phyloP scores from a whole-genome alignment of 2,329 filamentous ascomycete species.

The Aspergillus viridinutans region DNA sequence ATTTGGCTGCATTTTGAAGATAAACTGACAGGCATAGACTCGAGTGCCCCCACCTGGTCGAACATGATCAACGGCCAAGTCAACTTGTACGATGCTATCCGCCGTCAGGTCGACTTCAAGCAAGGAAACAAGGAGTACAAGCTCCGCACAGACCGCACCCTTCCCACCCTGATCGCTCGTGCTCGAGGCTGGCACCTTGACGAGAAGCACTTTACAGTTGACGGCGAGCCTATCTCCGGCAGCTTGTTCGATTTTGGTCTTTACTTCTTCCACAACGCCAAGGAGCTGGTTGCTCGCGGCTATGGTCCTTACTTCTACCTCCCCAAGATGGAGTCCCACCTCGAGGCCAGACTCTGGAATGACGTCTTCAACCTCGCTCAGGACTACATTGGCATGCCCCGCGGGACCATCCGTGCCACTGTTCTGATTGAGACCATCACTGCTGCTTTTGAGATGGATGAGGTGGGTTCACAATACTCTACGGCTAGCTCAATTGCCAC shows the following conservation, averaged over 20 bases:
- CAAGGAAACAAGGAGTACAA: conserved; percentile 95
- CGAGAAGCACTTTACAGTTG: conserved; percentile 95
- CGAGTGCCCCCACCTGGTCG: conserved; percentile 93
- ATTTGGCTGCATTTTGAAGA: neutral
- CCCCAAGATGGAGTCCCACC: conserved; percentile 96
- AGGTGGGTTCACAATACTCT: conserved; percentile 35
- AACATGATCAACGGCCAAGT: conserved; percentile 99
- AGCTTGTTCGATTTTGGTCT: conserved; percentile 95
- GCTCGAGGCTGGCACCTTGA: conserved; percentile 97
- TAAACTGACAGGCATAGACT: conserved; percentile 56
- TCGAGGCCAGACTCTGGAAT: conserved; percentile 97
- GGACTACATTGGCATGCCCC: conserved; percentile 82
- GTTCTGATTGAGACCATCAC: conserved; percentile 97
- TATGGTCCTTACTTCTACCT: conserved; percentile 96
- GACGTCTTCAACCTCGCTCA: conserved; percentile 95
- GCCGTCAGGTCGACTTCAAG: conserved; percentile 93
- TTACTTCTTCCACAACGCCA: conserved; percentile 98
- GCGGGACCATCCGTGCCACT: conserved; percentile 90
- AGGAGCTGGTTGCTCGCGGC: conserved; percentile 78
- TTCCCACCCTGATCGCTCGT: conserved; percentile 88
- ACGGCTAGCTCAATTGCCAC: neutral
- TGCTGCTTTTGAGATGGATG: conserved; percentile 98
- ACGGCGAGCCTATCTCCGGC: conserved; percentile 90
- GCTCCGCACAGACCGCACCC: conserved; percentile 80
- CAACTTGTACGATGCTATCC: conserved; percentile 94